phyloP scores from a whole-genome alignment of 306 rosid genomes.

The Biancaea sappan region DNA sequence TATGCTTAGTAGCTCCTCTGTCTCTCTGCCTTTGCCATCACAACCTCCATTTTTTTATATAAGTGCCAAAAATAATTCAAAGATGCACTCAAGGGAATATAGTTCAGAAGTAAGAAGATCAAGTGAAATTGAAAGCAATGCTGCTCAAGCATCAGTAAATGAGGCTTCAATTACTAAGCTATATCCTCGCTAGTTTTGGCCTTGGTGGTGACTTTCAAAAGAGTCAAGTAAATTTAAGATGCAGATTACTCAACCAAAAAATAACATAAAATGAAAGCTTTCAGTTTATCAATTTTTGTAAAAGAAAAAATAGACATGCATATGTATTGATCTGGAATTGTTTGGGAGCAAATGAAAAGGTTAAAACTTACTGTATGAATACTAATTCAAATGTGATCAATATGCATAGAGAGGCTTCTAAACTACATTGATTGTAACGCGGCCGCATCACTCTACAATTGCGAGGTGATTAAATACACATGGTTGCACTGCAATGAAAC shows the following conservation, averaged over 20 bases:
- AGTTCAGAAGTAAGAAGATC: slow-evolving; percentile 26
- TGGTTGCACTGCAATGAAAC: too few species aligned
- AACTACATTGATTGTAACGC: too few species aligned
- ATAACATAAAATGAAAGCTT: not conserved
- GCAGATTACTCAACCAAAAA: not conserved
- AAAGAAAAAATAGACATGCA: not conserved
- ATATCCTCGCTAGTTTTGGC: slow-evolving; percentile 28
- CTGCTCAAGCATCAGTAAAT: slow-evolving; percentile 5
- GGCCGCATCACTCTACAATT: too few species aligned
- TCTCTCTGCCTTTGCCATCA: slow-evolving; percentile 40
- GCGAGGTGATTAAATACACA: too few species aligned
- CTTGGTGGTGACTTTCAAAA: not conserved
- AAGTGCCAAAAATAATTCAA: not conserved
- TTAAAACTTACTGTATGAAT: too few species aligned
- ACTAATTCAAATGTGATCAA: too few species aligned
- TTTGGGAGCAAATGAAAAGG: too few species aligned
- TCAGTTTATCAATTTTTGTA: not conserved
- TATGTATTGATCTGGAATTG: too few species aligned
- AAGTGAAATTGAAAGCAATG: not conserved
- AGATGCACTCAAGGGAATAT: slow-evolving; percentile 1
- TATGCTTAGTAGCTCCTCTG: slow-evolving; percentile 44
- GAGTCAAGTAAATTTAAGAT: too few species aligned
- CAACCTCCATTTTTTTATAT: slow-evolving; percentile 39
- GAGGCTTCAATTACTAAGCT: slow-evolving; percentile 24
- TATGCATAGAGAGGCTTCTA: too few species aligned